Evolutionary conservation across 2,329 filamentous ascomycete species (phyloP), one percentile per base, ranked within the genome.

Genomic region (Nothopassalora personata): DNA sequence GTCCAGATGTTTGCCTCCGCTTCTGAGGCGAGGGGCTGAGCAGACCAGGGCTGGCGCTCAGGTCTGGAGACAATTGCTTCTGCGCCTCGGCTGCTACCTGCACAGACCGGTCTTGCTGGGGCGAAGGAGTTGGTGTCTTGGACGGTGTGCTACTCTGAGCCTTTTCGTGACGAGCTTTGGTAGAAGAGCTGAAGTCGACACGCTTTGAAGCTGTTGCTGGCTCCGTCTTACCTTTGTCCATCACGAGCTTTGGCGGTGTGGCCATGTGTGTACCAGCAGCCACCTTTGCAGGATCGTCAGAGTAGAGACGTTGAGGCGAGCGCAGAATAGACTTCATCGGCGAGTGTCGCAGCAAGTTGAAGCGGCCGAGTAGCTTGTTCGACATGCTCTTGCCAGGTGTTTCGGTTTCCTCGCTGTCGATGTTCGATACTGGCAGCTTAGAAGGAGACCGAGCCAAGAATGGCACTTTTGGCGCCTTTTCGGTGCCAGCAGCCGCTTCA

Each of bases 121-220:
- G 62, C n/a, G 66, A 63, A 8, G 58, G 72, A 67, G 50, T 74
- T 63, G 58, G 70, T 67, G 50, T 64, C 65, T 58, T 67, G 46
- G 58, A 69, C 2, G 66, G 66, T 4, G 63, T 68, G 45, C 61
- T 63, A 34, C 57, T 58, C 18, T 63, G 49, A 15, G 47, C 53
- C 31, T 71, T 72, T 18, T 73, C 69, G 18, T 71, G 65, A 9
- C 68, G 68, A 55, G 55, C 39, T 19, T 56, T 54, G 81, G 81
- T 89, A 82, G 36, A 73, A 1, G 86, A 87, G 0, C 88, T 91
- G 68, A 96, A 96, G 53, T 89, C 86, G 36, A 96, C 90, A 58
- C 83, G 87, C 77, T 95, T 96, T 73, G 86, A 33, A 86, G 71
- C 47, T 6, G 56, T 49, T 10, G 61, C 57, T 30, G 56, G 19